Base-by-base conservation (phyloP, 2,329 filamentous ascomycete genomes). In the Penicillium sp. region DNA sequence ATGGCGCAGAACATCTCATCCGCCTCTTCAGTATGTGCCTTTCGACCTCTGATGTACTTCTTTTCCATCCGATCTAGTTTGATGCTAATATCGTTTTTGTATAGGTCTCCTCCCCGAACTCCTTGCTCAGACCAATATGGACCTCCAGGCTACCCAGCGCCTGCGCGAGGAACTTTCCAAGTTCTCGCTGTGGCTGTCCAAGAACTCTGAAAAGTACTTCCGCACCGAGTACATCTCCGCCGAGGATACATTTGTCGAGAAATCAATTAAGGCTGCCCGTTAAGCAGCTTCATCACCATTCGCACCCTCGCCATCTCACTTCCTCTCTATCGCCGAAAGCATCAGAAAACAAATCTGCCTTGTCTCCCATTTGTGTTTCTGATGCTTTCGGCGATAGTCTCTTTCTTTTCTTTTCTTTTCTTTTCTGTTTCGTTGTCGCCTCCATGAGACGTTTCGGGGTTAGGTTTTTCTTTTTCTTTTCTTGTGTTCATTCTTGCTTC, bases 41-140 rank as follows among this genome's bases (percentile, higher is more conserved):
- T 41, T 46, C 24, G 7, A 27, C 13, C 11, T 51, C 7, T 35
- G 53, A 41, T 31, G 33, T n/a, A n/a, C 14, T 14, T 44, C 14
- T 46, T 16, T 40, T 27, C 44, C 31, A 31, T 31, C 31, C 31
- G 31, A 31, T 27, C 18, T 43, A 18, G 41, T 54, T 24, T 31
- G 24, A 59, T 40, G 43, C 27, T 57, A 52, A 61, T 51, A 56
- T 39, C 9, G 6, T 4, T 35, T n/a, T 18, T 43, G 44, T 44
- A 10, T 67, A 96, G 94, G 96, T 3, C 89, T 90, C 1, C 87
- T 98, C 67, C 94, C 95, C 0, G 95, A 99, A 73, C 87, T 98
- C 41, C 88, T 98, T 62, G 93, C 93, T 4, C 95, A 99, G 75
- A 99, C 95, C 54, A 98, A 98, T 78, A 96, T 99, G 92, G 95